phyloP scores from a whole-genome alignment of 2,329 filamentous ascomycete species.

The Fusarium sp. region DNA sequence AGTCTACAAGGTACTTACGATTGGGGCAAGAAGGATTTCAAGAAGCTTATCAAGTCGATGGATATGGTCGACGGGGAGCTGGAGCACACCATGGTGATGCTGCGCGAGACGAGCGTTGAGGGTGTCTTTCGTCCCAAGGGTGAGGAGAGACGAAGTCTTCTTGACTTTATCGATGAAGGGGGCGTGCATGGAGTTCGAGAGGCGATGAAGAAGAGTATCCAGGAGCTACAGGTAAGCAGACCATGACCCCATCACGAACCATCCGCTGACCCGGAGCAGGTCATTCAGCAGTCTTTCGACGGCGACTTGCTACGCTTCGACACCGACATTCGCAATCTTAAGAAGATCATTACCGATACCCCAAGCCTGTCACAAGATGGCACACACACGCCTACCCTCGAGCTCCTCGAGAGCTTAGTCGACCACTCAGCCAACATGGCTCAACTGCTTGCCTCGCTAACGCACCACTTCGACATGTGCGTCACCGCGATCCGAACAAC shows the following conservation, averaged over 20 bases:
- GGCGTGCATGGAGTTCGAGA: slow-evolving; percentile 75
- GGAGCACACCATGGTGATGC: slow-evolving; percentile 72
- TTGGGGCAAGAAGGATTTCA: slow-evolving; percentile 69
- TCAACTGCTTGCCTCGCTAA: slow-evolving; percentile 80
- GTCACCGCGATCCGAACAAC: slow-evolving; percentile 92
- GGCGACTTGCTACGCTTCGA: slow-evolving; percentile 81
- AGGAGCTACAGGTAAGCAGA: slow-evolving; percentile 72
- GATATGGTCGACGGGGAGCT: slow-evolving; percentile 75
- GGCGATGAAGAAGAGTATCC: slow-evolving; percentile 77
- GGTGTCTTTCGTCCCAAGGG: slow-evolving; percentile 69
- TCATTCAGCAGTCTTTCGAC: slow-evolving; percentile 78
- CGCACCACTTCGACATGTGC: slow-evolving; percentile 91
- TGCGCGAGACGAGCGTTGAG: slow-evolving; percentile 74
- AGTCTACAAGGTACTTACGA: slow-evolving; percentile 68
- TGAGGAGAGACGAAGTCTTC: slow-evolving; percentile 71
- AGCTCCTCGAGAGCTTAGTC: slow-evolving; percentile 73
- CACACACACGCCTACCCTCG: slow-evolving; percentile 58
- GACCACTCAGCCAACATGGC: slow-evolving; percentile 86
- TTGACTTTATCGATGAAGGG: slow-evolving; percentile 82
- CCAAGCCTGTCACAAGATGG: slow-evolving; percentile 52
- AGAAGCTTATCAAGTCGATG: slow-evolving; percentile 71
- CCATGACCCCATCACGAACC: neutral
- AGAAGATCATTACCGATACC: slow-evolving; percentile 64
- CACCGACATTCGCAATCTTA: slow-evolving; percentile 75
- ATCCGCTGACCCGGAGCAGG: slow-evolving; percentile 53